Evolutionary conservation across 805 yeast species (phyloP).

Genomic region (Ogataea pilisensis): DNA sequence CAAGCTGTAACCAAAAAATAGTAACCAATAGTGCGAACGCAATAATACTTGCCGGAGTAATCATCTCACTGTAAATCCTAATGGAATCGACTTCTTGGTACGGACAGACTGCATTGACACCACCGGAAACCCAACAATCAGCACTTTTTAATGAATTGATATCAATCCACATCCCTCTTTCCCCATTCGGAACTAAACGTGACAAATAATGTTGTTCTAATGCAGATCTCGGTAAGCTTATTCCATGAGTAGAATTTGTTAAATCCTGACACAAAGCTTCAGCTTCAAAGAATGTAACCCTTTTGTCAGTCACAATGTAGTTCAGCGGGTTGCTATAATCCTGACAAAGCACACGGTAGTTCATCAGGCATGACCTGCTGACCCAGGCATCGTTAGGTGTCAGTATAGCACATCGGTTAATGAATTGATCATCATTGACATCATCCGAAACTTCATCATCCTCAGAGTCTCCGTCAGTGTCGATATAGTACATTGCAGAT

Average conservation of each 20-base stretch:
- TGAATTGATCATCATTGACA: conserved; percentile 17
- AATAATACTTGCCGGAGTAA: conserved; percentile 64
- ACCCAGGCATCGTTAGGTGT: conserved; percentile 49
- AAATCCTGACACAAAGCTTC: conserved; percentile 24
- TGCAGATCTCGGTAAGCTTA: conserved; percentile 50
- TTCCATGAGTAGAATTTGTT: conserved; percentile 28
- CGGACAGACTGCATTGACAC: conserved; percentile 74
- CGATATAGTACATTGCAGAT: background rate
- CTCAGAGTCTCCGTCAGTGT: conserved; percentile 2
- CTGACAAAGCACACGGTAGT: conserved; percentile 54
- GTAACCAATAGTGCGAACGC: conserved; percentile 47
- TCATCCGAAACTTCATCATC: conserved; percentile 14
- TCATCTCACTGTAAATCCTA: conserved; percentile 54
- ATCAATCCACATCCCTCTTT: conserved; percentile 67
- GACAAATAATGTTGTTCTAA: conserved; percentile 36
- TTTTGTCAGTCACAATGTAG: conserved; percentile 39
- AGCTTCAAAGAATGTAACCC: conserved; percentile 43
- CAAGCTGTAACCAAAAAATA: conserved; percentile 52
- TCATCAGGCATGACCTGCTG: conserved; percentile 61
- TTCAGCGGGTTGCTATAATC: conserved; percentile 33
- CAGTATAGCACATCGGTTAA: conserved; percentile 39
- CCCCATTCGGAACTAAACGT: conserved; percentile 14
- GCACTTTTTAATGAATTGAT: conserved; percentile 69
- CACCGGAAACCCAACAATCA: conserved; percentile 85
- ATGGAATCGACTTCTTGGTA: conserved; percentile 54